These are phyloP conservation scores for Plasmodium chabaudi DNA, from an alignment of 169 alveolate genomes.

Conservation along the genomic window DNA sequence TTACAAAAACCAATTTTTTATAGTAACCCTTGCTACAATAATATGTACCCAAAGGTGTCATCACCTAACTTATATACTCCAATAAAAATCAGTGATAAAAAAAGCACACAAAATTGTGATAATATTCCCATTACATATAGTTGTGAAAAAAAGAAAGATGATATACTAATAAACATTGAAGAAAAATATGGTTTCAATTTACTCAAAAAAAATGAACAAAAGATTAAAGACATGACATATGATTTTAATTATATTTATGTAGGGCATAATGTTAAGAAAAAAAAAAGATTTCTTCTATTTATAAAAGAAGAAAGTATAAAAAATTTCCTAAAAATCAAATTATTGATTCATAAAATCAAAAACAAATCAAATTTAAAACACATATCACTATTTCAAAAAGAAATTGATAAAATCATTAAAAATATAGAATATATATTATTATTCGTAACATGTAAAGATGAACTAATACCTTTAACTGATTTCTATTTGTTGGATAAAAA, in stretches of 20 bases:
- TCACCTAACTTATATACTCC: no score
- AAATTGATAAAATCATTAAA: constrained; percentile 67
- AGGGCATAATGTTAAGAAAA: constrained; percentile 35
- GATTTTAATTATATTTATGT: constrained; percentile 71
- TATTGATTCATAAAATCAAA: constrained; percentile 47
- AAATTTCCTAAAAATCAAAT: constrained; percentile 57
- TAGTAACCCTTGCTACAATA: no score
- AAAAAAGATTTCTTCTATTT: constrained; percentile 35
- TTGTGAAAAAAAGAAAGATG: neutral
- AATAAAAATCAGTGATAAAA: neutral
- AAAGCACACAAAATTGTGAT: neutral
- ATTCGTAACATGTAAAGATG: constrained; percentile 61
- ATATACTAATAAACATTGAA: constrained; percentile 15
- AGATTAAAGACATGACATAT: constrained; percentile 57
- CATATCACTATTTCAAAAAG: constrained; percentile 51
- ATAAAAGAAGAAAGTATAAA: constrained; percentile 71
- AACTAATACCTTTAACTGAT: constrained; percentile 60
- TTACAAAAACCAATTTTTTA: no score
- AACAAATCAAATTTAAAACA: constrained; percentile 55
- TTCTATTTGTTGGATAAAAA: constrained; percentile 63
- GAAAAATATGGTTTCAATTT: constrained; percentile 73
- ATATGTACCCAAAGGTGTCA: no score
- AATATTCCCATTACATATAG: neutral
- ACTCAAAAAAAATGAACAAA: constrained; percentile 62
- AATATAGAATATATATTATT: constrained; percentile 64